Conservation (phyloP, 2,329 filamentous ascomycete species). For the Teratosphaeria nubilosa region DNA sequence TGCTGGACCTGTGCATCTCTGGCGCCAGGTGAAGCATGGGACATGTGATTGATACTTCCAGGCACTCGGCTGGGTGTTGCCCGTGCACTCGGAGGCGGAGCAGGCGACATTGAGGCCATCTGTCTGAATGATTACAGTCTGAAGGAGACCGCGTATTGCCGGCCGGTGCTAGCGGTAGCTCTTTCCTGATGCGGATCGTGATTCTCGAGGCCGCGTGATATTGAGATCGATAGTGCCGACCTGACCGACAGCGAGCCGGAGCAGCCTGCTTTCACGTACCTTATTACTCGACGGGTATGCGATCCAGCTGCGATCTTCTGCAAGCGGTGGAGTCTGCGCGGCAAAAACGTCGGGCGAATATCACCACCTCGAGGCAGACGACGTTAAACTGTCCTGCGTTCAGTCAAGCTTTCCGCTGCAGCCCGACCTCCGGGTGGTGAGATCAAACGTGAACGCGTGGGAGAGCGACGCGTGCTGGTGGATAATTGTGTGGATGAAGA, state of each 20-base stretch:
- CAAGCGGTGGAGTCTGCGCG: background rate
- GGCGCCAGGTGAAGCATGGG: background rate
- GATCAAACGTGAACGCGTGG: background rate
- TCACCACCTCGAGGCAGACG: background rate
- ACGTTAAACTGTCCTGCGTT: background rate
- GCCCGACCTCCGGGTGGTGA: no score
- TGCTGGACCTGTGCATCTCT: conserved; percentile 10
- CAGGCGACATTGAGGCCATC: background rate
- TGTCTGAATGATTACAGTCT: background rate
- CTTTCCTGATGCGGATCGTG: background rate
- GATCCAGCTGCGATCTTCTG: background rate
- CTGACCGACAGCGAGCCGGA: background rate
- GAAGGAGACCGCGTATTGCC: background rate
- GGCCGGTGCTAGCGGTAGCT: background rate
- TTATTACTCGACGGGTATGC: background rate
- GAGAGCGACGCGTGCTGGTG: background rate
- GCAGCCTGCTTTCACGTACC: background rate
- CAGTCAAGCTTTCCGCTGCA: background rate
- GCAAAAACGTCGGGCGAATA: background rate
- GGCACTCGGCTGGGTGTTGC: background rate
- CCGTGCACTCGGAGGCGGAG: background rate
- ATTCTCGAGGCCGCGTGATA: background rate
- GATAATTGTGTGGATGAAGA: background rate
- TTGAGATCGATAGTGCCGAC: background rate
- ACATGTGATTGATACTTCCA: background rate